These are phyloP conservation scores for Cocos nucifera DNA, from an alignment of 176 grass and related monocot genomes.

Conservation along the genomic window DNA sequence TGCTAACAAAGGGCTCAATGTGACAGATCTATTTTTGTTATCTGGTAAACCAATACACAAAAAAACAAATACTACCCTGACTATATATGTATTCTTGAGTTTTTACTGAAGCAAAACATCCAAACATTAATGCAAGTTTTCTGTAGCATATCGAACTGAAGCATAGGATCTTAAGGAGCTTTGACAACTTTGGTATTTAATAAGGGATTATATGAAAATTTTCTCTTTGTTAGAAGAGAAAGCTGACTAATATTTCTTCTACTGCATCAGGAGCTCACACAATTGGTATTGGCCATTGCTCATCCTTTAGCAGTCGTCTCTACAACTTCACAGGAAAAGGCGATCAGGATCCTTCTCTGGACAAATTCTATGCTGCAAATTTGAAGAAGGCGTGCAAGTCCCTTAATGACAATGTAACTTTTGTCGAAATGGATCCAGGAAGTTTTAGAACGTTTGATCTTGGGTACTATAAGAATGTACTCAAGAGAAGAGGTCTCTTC, in stretches of 20 bases:
- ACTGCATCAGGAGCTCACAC: constrained; percentile 59
- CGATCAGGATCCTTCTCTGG: constrained; percentile 52
- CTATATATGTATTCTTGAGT: too few relatives aligned
- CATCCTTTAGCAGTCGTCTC: constrained; percentile 38
- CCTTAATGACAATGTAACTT: constrained; percentile 42
- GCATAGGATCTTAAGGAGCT: too few relatives aligned
- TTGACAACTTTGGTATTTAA: too few relatives aligned
- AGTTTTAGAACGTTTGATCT: constrained; percentile 80
- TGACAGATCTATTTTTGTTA: constrained; percentile 70
- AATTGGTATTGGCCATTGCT: constrained; percentile 66
- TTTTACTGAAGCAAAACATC: too few relatives aligned
- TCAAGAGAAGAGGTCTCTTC: constrained; percentile 71
- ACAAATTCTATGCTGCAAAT: constrained; percentile 47
- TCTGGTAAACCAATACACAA: constrained; percentile 36
- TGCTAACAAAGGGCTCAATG: constrained; percentile 46
- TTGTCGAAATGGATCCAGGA: constrained; percentile 86
- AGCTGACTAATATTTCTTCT: neutral
- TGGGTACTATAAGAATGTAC: constrained; percentile 51
- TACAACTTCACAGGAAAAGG: constrained; percentile 83
- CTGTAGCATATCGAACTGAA: too few relatives aligned
- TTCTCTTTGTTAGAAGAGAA: neutral
- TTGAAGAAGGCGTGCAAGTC: constrained; percentile 43
- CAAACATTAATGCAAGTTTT: too few relatives aligned
- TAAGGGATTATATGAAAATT: neutral
- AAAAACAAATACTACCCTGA: too few relatives aligned